These are phyloP conservation scores for Trichoderma aggressivum DNA, from an alignment of 2,329 filamentous ascomycete species.

Conservation along the genomic window DNA sequence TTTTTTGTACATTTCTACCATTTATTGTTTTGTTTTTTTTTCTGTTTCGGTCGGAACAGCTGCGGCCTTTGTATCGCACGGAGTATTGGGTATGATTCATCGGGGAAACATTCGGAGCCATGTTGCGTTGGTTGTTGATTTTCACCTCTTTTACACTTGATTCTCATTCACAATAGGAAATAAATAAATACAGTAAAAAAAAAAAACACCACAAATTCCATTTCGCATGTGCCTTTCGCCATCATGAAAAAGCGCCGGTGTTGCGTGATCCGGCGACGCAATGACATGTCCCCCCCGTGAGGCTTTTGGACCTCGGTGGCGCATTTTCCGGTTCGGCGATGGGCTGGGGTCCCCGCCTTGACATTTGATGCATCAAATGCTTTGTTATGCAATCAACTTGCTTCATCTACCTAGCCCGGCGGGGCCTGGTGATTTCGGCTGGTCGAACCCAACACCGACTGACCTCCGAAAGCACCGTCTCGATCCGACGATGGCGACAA, in stretches of 20 bases:
- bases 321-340: not conserved
- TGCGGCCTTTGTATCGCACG: conserved; percentile 14
- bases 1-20: conserved; percentile 22
- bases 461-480: not conserved
- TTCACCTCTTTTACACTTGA: not conserved
- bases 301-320: not conserved
- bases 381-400: not conserved
- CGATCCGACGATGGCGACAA: not conserved
- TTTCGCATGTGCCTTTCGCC: not conserved
- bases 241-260: not conserved
- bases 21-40: not conserved
- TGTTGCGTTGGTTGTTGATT: conserved; percentile 6
- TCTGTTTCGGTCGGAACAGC: conserved; percentile 8
- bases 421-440: conserved; percentile 10
- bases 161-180: not conserved
- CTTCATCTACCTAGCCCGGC: conserved; percentile 2
- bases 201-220: not conserved
- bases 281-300: not conserved
- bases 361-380: too few species aligned
- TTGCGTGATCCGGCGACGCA: not conserved
- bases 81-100: conserved; percentile 15
- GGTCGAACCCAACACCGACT: conserved; percentile 7
- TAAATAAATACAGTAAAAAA: not conserved
- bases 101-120: conserved; percentile 10
- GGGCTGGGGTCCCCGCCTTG: not conserved